Conservation (phyloP, 768 basidiomycete species). For the Lentinula edodes region DNA sequence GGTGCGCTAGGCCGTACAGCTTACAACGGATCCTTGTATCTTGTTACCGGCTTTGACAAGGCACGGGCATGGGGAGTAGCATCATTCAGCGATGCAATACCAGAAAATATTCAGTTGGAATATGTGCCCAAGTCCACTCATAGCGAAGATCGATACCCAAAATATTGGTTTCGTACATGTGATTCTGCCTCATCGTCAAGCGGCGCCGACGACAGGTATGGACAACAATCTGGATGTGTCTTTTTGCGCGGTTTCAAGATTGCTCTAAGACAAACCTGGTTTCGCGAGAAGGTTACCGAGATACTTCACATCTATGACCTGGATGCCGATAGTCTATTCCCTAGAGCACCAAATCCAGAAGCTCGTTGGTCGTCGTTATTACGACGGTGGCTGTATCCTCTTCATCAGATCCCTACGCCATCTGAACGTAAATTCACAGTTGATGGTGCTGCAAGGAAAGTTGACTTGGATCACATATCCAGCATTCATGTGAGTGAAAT, state of each 20-base stretch:
- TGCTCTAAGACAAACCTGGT: background rate
- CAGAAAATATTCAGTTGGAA: background rate
- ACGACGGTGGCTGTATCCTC: too few relatives aligned
- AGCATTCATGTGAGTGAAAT: too few relatives aligned
- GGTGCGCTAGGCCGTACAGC: background rate
- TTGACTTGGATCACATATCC: too few relatives aligned
- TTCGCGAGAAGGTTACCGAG: too few relatives aligned
- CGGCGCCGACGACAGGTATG: background rate
- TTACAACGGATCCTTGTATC: background rate
- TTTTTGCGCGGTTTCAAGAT: background rate
- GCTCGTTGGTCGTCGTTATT: too few relatives aligned
- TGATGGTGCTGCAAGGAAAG: too few relatives aligned
- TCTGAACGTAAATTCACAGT: too few relatives aligned
- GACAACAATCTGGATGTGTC: background rate
- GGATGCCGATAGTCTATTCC: too few relatives aligned
- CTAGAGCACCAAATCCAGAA: too few relatives aligned
- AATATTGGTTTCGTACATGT: background rate
- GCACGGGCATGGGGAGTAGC: background rate
- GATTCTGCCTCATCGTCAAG: background rate
- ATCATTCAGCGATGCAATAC: background rate
- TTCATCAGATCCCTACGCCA: too few relatives aligned
- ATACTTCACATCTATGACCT: too few relatives aligned
- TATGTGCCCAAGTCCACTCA: background rate
- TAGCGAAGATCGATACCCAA: background rate
- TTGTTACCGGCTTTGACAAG: background rate